A percentile compares a stretch with the other conserved stretches of the same genome.
These are phyloP conservation scores for Dysphania ambrosioides DNA, from an alignment of 148 eudicot species.

Conservation along the genomic window DNA sequence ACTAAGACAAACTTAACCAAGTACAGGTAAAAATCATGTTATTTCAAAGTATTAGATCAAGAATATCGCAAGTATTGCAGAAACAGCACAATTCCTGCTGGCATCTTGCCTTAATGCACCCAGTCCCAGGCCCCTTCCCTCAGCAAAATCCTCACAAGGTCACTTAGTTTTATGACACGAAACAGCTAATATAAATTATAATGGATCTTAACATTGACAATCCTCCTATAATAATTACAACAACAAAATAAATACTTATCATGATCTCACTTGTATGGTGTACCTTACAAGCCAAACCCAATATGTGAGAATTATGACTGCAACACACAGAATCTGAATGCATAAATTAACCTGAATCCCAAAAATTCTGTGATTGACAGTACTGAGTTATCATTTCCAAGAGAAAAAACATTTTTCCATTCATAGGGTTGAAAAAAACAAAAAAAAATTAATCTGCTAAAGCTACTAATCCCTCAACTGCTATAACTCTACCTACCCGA, in stretches of 20 bases:
- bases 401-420: no score
- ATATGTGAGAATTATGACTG: not conserved
- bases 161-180: not conserved
- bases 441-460: not conserved
- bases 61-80: not conserved
- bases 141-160: not conserved
- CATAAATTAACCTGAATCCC: not conserved
- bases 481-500: not conserved
- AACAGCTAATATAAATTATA: not conserved
- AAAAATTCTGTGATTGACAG: not conserved
- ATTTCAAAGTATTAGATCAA: not conserved
- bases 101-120: not conserved
- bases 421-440: no score
- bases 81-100: not conserved
- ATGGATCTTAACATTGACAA: not conserved
- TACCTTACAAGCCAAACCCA: not conserved
- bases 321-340: not conserved
- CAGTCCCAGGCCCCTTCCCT: not conserved
- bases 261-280: not conserved
- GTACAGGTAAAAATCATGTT: not conserved
- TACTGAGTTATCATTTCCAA: not conserved
- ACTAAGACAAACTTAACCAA: not conserved
- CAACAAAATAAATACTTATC: not conserved
- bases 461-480: not conserved
- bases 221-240: not conserved